Conservation (phyloP, 306 rosid species). For the apple (Malus domestica) region DNA sequence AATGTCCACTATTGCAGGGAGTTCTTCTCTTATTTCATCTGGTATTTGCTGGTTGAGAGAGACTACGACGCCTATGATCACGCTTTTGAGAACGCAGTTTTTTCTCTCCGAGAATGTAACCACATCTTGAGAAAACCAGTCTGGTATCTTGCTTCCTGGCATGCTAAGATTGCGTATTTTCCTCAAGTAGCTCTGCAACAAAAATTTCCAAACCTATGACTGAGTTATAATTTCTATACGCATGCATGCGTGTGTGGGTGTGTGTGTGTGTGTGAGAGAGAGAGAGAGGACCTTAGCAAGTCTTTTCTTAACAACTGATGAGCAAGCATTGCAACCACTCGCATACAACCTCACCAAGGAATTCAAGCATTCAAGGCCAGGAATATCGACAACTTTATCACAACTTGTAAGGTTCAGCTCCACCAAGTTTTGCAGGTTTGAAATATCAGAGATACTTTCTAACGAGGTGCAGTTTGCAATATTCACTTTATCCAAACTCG, state of each 20-base stretch:
- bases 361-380: conserved; percentile 53
- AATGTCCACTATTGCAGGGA: conserved; percentile 31
- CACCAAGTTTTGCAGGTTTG: conserved; percentile 36
- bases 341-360: conserved; percentile 45
- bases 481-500: conserved; percentile 41
- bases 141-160: conserved; percentile 55
- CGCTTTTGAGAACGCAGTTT: conserved; percentile 35
- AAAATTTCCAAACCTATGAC: background rate
- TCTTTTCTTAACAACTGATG: conserved; percentile 25
- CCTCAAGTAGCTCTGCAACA: conserved; percentile 48
- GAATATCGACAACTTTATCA: conserved; percentile 42
- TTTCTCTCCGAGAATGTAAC: conserved; percentile 33
- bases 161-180: conserved; percentile 43
- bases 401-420: conserved; percentile 53
- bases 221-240: too few relatives aligned
- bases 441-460: conserved; percentile 38
- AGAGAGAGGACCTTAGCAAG: conserved; percentile 45
- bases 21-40: background rate
- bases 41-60: conserved; percentile 34
- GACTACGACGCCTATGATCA: conserved; percentile 35
- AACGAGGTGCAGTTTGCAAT: conserved; percentile 40
- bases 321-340: conserved; percentile 47
- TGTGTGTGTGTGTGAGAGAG: background rate
- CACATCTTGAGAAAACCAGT: conserved; percentile 41
- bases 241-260: too few relatives aligned